Evolutionary conservation across 331 rosid genomes (phyloP).

Genomic region (Malus hybrid): DNA sequence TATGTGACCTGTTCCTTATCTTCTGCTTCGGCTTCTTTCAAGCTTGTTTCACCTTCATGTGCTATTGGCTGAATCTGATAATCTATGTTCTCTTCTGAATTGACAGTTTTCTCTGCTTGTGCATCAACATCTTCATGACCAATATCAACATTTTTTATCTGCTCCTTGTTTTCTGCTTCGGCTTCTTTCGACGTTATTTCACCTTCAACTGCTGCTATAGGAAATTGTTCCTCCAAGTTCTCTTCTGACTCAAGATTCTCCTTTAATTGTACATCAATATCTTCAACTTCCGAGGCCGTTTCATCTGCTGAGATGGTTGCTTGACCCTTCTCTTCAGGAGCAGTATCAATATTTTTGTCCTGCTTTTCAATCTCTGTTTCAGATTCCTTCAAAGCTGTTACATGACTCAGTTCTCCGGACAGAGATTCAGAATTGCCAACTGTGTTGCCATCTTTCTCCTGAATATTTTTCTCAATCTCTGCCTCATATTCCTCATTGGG

Average conservation of each 20-base stretch:
- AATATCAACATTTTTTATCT: neutral
- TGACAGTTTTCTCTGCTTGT: neutral
- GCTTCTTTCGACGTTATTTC: conserved; percentile 4
- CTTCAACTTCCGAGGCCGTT: neutral
- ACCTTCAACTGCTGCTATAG: neutral
- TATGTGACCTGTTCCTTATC: neutral
- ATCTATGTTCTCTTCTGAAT: neutral
- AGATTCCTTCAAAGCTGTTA: conserved; percentile 2
- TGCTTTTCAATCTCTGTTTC: conserved; percentile 6
- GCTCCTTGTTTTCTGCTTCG: conserved; percentile 4
- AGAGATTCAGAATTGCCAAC: too few relatives aligned
- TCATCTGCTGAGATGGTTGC: neutral
- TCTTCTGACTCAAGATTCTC: neutral
- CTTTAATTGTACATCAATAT: neutral
- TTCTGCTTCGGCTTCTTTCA: conserved; percentile 6
- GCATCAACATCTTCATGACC: conserved; percentile 1
- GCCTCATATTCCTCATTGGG: too few relatives aligned
- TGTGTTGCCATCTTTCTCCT: too few relatives aligned
- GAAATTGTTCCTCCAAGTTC: neutral
- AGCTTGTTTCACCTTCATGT: neutral
- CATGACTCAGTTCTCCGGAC: too few relatives aligned
- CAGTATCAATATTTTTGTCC: neutral
- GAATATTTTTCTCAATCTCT: too few relatives aligned
- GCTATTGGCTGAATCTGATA: neutral
- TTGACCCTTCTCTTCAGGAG: conserved; percentile 4